Conservation (phyloP, 768 basidiomycete species). For the Mycena leptocephala region DNA sequence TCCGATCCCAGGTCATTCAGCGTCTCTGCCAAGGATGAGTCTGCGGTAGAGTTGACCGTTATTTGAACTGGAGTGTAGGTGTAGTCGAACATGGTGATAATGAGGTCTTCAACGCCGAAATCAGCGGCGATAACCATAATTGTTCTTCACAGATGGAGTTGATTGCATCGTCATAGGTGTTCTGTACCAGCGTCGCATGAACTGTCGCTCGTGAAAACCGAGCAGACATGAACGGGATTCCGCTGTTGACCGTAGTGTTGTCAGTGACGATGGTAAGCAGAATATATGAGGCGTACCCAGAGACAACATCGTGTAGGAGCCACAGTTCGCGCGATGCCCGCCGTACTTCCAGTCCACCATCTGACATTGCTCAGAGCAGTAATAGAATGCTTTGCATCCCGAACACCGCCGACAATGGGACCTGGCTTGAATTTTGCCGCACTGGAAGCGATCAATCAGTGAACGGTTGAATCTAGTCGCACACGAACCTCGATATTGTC, state of each 20-base stretch:
- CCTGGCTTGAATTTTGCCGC: neutral
- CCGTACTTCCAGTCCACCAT: slow-evolving; percentile 3
- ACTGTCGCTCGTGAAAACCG: neutral
- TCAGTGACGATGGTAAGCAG: neutral
- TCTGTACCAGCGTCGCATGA: neutral
- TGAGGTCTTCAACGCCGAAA: neutral
- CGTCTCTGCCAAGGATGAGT: neutral
- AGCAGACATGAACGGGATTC: neutral
- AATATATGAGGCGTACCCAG: neutral
- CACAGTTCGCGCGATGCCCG: neutral
- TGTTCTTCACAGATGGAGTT: neutral
- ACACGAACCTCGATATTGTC: slow-evolving; percentile 6
- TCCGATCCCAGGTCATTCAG: neutral
- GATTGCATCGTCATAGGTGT: neutral
- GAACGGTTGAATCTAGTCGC: too few species aligned
- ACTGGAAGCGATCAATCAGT: neutral
- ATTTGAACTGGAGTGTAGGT: neutral
- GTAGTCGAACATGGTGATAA: slow-evolving; percentile 5
- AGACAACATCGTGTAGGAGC: neutral
- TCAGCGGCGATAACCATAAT: neutral
- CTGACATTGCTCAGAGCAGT: slow-evolving; percentile 1
- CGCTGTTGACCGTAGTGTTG: neutral
- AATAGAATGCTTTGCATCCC: neutral
- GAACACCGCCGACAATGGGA: neutral
- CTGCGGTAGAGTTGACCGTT: neutral